Evolutionary conservation across 176 grass and related monocot species (phyloP), one percentile per base, ranked within the genome.

Genomic region (Neostapfia colusana): DNA sequence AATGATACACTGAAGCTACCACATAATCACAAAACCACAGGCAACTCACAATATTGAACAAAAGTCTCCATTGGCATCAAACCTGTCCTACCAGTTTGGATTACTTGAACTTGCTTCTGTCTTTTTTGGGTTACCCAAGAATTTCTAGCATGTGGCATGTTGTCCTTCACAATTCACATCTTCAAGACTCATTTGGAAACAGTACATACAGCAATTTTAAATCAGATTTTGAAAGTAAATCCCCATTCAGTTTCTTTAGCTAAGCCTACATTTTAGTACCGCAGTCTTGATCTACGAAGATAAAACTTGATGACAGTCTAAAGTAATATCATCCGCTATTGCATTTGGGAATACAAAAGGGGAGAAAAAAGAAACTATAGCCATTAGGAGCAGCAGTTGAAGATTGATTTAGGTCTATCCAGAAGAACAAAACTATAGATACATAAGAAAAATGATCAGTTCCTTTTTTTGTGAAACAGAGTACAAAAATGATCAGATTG

Each of bases 61-160:
- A 83, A 64, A 53, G 34, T 13, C 50, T 67, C 12, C 21, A 25
- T 41, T 78, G 68, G 53, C 75, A 79, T 63, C 63, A 79, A 79
- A 75, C 21, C 8, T 88, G 85, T 16, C 80, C 74, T 73, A 79
- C 80, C 35, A 68, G 61, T 83, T 87, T 88, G 75, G 80, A 83
- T 88, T 75, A 68, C 78, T 46, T 79, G 40, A 63, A 88, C 18
- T 74, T 68, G 53, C 53, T 61, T 20, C 43, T 69, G 13, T 13
- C 51, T 50, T 68, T 50, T 68, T 69, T 67, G 56, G 54, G 74
- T 48, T 66, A 45, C 44, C 34, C 63, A 63, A 69, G 54, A 69
- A 55, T 56, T 63, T 57, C 43, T 69, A 48, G 54, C 81, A 88
- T 83, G 81, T 88, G 80, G n/a, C 65, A 63, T 80, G 86, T 35